Conservation (phyloP, 176 grass and related monocot genomes). For the Cymbopogon citratus region DNA sequence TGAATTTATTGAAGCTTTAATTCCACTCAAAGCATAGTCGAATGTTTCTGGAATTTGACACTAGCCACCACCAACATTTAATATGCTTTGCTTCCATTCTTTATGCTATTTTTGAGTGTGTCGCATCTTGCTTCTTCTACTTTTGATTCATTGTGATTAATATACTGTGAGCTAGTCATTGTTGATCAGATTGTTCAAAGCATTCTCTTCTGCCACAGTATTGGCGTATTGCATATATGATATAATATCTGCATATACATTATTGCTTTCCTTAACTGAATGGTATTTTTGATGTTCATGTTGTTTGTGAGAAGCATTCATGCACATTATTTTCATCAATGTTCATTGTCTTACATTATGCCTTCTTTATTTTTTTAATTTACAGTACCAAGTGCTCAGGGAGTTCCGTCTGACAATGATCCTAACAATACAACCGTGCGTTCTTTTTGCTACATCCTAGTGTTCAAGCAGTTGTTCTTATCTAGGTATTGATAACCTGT, state of each 20-base stretch:
- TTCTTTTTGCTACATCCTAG: slow-evolving; percentile 14
- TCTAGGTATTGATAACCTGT: not conserved
- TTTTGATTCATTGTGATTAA: slow-evolving; percentile 21
- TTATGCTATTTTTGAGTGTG: not conserved
- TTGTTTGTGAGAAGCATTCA: slow-evolving; percentile 15
- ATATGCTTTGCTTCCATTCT: not conserved
- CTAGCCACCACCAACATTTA: not conserved
- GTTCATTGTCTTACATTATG: slow-evolving; percentile 26
- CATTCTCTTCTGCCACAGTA: not conserved
- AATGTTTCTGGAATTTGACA: not conserved
- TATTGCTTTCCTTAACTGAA: not conserved
- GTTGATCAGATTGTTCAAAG: not conserved
- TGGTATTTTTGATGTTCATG: not conserved
- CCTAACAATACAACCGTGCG: slow-evolving; percentile 82
- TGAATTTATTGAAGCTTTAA: not conserved
- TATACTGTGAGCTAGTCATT: not conserved
- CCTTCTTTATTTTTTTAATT: slow-evolving; percentile 28
- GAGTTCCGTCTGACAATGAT: slow-evolving; percentile 68
- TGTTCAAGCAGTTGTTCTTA: not conserved
- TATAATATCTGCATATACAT: not conserved
- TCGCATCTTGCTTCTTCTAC: not conserved
- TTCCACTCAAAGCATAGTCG: not conserved
- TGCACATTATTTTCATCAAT: not conserved
- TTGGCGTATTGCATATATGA: slow-evolving; percentile 14
- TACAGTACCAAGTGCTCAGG: slow-evolving; percentile 54